Base-by-base conservation (phyloP, 2,329 filamentous ascomycete genomes). In the Penicillium sp. region DNA sequence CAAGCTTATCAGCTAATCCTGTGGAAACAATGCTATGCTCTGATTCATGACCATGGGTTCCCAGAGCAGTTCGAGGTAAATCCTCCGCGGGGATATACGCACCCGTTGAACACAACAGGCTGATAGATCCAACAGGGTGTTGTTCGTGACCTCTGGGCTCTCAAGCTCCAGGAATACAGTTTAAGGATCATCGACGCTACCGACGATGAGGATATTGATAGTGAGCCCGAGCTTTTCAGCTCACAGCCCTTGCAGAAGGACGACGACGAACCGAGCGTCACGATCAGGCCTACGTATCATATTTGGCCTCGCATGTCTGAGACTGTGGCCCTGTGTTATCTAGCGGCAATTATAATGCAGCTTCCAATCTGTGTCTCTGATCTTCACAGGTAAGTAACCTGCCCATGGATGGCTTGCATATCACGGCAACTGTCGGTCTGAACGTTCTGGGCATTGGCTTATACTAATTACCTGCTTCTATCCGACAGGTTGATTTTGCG, bases 1-100 rank as follows among this genome's bases (percentile, higher is more conserved):
- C 89, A 96, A 69, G 88, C 85, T 60, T 83, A 95, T 56, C 93
- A 97, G 73, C 79, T 96, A 29, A 82, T 97, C 46, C 77, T 99
- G 26, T 86, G 92, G 70, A 90, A 89, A 68, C 93, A 97, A 76
- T 77, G 90, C 15, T 75, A 84, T 67, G 92, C 88, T 80, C 78
- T 97, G 27, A 78, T 96, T 14, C 77, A 83, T 22, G 77, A 81
- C 6, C 86, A 86, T 69, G 82, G 83, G 0, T 81, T 94, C 46
- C 86, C 88, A 1, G 72, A 79, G 4, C 88, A 96, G 64, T 79
- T 97, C 12, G 91, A 96, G 78, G 86, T 84, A 62, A 25, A 51
- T 53, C 18, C 11, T 20, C 20, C 31, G 20, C n/a, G 25, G 31
- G 14, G 29, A 20, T 6, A 25, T n/a, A 44, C 33, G 11, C 2